A percentile compares a stretch with the other conserved stretches of the same genome.
Conservation (phyloP, 345 rosid species). For the Syzygium jambos region DNA sequence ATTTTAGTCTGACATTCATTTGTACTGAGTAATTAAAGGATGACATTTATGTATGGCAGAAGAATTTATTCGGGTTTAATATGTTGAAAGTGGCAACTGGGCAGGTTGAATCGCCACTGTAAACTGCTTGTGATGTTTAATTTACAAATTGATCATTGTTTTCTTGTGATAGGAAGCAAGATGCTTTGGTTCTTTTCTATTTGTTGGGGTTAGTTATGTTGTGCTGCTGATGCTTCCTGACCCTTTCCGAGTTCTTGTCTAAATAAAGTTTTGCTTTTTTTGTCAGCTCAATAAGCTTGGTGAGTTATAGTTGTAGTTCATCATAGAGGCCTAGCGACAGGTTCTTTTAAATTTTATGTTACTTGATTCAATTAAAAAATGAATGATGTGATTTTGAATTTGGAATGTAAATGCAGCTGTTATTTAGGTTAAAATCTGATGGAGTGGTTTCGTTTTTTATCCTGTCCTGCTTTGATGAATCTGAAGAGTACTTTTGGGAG, state of each 20-base stretch:
- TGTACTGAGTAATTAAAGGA: background rate
- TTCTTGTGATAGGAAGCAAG: background rate
- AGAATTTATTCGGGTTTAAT: background rate
- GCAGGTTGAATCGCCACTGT: background rate
- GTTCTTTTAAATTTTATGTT: constrained; percentile 21
- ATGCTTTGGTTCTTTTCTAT: background rate
- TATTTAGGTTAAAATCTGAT: background rate
- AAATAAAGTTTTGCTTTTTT: background rate
- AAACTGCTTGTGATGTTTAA: background rate
- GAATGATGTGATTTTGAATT: background rate
- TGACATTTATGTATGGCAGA: background rate
- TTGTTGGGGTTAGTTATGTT: background rate
- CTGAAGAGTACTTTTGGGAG: background rate
- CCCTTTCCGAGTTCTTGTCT: background rate
- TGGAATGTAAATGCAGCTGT: background rate
- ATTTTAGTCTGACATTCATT: background rate
- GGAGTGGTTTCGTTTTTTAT: background rate
- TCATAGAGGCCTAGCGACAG: constrained; percentile 96
- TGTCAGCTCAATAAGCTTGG: constrained; percentile 85
- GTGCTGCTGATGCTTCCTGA: background rate
- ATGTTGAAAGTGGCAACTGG: background rate
- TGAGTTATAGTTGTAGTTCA: constrained; percentile 88
- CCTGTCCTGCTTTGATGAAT: background rate
- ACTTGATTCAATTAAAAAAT: background rate
- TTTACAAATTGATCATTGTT: background rate